These are phyloP conservation scores for Leishmania gerbilli DNA, from an alignment of 208 protist species.

Conservation along the genomic window DNA sequence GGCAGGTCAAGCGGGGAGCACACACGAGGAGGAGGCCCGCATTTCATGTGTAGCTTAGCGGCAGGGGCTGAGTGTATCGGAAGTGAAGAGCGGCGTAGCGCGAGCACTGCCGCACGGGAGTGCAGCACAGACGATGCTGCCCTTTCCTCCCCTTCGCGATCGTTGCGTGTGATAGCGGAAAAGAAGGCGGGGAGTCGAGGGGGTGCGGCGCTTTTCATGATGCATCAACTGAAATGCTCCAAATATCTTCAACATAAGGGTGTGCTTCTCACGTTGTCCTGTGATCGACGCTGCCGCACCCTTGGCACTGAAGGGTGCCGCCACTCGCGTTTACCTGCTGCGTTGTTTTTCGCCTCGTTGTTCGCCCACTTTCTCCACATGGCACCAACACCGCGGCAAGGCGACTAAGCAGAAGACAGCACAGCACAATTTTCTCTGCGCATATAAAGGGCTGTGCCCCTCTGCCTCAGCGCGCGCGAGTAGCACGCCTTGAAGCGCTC, in stretches of 20 bases:
- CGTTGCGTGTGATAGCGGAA: neutral
- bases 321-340: neutral
- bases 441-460: neutral
- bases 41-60: neutral
- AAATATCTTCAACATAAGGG: neutral
- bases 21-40: neutral
- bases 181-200: neutral
- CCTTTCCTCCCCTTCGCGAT: neutral
- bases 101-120: neutral
- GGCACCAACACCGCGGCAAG: neutral
- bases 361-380: neutral
- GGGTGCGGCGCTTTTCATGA: neutral
- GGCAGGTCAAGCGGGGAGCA: neutral
- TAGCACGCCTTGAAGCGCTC: neutral
- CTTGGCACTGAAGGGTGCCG: neutral
- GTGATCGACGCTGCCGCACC: neutral
- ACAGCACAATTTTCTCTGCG: neutral
- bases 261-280: neutral
- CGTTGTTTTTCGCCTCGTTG: too few species aligned
- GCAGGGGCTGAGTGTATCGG: neutral
- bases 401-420: neutral
- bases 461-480: neutral
- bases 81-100: conserved; percentile 7
- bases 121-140: neutral
- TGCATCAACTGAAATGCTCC: neutral